Percentiles rank a stretch among this genome's conserved stretches.
These are phyloP conservation scores for Ustilago tritici DNA, from an alignment of 1,284 basidiomycete species.

Conservation along the genomic window DNA sequence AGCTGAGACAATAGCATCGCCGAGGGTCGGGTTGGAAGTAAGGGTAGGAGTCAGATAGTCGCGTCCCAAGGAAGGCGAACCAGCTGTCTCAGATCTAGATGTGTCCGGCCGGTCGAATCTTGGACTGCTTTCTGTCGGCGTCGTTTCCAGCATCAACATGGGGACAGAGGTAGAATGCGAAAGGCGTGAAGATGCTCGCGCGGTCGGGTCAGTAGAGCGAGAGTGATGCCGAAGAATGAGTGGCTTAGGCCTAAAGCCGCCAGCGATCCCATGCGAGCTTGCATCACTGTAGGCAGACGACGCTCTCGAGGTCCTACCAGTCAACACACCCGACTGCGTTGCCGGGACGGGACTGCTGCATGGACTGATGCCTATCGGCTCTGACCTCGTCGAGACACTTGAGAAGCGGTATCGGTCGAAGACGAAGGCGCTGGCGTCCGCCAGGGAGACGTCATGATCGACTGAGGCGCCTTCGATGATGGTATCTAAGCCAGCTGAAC, in stretches of 20 bases:
- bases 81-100: not conserved
- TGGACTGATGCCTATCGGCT: not conserved
- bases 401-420: conserved; percentile 19
- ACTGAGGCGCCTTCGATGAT: conserved; percentile 19
- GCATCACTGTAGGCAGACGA: not conserved
- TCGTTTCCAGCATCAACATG: not conserved
- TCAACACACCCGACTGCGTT: not conserved
- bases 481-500: conserved; percentile 13
- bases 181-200: conserved; percentile 1
- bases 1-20: not conserved
- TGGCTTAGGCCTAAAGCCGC: conserved; percentile 19
- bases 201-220: not conserved
- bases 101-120: not conserved
- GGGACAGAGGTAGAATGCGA: conserved; percentile 21
- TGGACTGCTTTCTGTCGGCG: not conserved
- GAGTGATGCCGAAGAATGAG: conserved; percentile 14
- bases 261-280: not conserved
- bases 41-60: conserved; percentile 1
- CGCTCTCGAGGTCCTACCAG: conserved; percentile 1
- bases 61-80: not conserved
- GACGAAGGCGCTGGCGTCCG: conserved; percentile 9
- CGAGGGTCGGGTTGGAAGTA: conserved; percentile 3
- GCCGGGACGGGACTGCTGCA: conserved; percentile 2
- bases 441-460: conserved; percentile 11
- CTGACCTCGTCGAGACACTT: conserved; percentile 1